Base-by-base conservation (phyloP, 192 early-diverging fungal species). In the Geranomyces variabilis region DNA sequence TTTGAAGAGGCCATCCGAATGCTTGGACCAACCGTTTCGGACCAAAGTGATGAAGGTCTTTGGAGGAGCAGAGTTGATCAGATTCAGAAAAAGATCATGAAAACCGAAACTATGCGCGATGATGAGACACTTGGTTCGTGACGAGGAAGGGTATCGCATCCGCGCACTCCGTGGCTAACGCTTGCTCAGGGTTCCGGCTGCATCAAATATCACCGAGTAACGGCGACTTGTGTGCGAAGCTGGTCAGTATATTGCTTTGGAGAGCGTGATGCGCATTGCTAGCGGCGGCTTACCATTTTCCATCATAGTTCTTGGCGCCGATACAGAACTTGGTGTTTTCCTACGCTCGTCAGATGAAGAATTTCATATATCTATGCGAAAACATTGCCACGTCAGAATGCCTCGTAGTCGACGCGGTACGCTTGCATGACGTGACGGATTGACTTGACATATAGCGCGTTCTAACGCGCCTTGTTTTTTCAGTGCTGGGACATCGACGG, bases 401-500 rank as follows among this genome's bases (percentile, higher is more conserved):
- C 69, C 71, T 94, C 1, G 85, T 96, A 10, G 85, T 97, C 19
- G 95, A 97, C 74, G 89, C 93, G 29, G 89, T 89, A 82, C 65
- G 80, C 67, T 0, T 49, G 30, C 14, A 47, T 0, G 57, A 19
- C 3, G 8, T 36, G 28, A 47, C 22, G 28, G 26, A 4, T 41
- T 41, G 36, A 41, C 10, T 3, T 41, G 5, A 41, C 5, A 41
- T 7, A 41, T 28, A 28, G 4, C 10, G 12, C 36, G 33, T 15
- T 51, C 58, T 29, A 51, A 69, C 29, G 29, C 13, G 29, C 0
- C 15, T 8, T 24, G 26, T 28, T 14, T 44, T 29, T 13, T 41
- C 71, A 89, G 83, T 96, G 94, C 81, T 96, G 94, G 95, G 95
- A 96, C 75, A 81, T 95, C 33, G 93, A 94, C 74, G 93, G 91